Base-by-base conservation (phyloP, 768 basidiomycete genomes). In the Naganishia vishniacii region DNA sequence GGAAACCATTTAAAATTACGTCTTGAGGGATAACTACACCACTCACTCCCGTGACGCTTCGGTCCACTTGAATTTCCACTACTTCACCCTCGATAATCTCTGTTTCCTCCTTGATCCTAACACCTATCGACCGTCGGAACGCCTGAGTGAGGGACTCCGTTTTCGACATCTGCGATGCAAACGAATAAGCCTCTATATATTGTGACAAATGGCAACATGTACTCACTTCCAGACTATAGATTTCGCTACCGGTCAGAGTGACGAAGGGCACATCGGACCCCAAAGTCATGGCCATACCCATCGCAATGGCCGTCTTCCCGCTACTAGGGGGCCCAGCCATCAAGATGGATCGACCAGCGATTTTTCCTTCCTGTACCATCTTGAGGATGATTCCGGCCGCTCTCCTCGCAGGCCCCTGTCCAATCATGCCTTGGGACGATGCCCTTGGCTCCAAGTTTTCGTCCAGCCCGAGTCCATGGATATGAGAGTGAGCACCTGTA, bases 21-120 rank as follows among this genome's bases (percentile, higher is more conserved):
- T 23, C 32, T 7, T 28, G 5, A n/a, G 48, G 23, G 37, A 12
- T 20, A 32, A 23, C 20, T 3, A 11, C 18, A 15, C 23, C 23
- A 79, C 84, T 73, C 71, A 97, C 94, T 44, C 95, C 95, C 64
- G 94, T 97, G 45, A 98, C 79, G 80, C 90, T 93, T 46, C 93
- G 83, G 81, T 99, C 95, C 65, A 99, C 94, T 76, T 97, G 93
- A 69, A 98, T 93, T 79, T 99, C 94, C 6, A 98, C 91, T 8
- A 99, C 91, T 77, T 99, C 94, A 59, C 95, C 95, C 75, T 95
- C 92, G 67, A 98, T 92, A 53, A 99, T 83, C 73, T 99, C 95
- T 2, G 89, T 89, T 80, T 98, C 94, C 75, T 98, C 95, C 76
- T 90, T 94, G 73, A 99, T 97, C 48, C 94, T 82, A 1, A 99